These are phyloP conservation scores for Actinomucor elegans DNA, from an alignment of 371 early-diverging fungal genomes.

Conservation along the genomic window DNA sequence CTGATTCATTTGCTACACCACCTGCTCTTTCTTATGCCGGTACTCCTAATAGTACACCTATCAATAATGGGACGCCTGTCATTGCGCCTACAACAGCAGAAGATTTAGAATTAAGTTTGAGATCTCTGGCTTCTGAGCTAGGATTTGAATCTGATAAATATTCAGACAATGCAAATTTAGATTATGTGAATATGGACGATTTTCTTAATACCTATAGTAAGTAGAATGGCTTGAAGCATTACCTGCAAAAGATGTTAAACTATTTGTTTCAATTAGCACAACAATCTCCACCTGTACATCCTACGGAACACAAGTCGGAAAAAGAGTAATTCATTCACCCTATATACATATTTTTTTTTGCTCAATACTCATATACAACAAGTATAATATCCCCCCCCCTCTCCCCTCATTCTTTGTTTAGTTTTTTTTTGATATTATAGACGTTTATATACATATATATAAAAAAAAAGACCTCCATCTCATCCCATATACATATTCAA, in stretches of 20 bases:
- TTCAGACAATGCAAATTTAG: constrained; percentile 1
- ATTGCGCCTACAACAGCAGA: constrained; percentile 1
- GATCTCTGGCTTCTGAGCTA: constrained; percentile 21
- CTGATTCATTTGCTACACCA: neutral
- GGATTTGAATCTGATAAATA: constrained; percentile 17
- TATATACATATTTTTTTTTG: too few species aligned
- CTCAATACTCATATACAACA: too few species aligned
- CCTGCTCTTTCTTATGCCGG: neutral
- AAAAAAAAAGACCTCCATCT: too few species aligned
- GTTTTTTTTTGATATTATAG: neutral
- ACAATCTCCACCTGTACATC: too few species aligned
- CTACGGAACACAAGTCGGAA: too few species aligned
- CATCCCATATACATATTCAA: too few species aligned
- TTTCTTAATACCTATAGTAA: constrained; percentile 34
- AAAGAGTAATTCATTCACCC: too few species aligned
- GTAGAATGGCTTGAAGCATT: too few species aligned
- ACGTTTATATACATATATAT: neutral
- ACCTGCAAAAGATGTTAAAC: neutral
- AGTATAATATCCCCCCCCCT: too few species aligned
- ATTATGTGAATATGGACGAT: constrained; percentile 36
- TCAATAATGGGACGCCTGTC: neutral
- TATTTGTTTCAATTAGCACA: neutral
- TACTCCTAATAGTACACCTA: neutral
- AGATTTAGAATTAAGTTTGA: constrained; percentile 22
- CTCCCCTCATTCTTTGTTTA: neutral